A percentile compares a stretch with the other conserved stretches of the same genome.
Conservation (phyloP, 306 rosid species). For the Cercis canadensis region DNA sequence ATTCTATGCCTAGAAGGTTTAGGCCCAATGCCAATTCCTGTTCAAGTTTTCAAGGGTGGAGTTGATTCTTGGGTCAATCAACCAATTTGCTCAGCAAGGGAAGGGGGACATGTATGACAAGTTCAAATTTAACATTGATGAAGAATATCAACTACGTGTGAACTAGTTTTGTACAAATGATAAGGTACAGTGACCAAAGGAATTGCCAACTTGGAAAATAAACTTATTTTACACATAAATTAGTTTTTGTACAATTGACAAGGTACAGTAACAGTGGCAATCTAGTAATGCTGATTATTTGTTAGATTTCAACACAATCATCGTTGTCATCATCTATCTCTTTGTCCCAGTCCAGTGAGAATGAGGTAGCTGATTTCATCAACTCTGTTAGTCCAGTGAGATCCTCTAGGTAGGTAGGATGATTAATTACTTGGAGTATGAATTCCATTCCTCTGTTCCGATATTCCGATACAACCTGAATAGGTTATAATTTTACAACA, state of each 20-base stretch:
- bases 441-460: constrained; percentile 73
- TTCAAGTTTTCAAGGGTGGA: no score
- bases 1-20: no score
- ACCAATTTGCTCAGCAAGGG: no score
- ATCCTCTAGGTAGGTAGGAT: constrained; percentile 93
- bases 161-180: constrained; percentile 46
- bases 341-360: constrained; percentile 74
- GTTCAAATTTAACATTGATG: background rate
- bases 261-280: background rate
- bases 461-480: constrained; percentile 86
- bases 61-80: no score
- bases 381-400: constrained; percentile 91
- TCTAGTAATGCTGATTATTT: background rate
- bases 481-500: constrained; percentile 24
- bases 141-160: constrained; percentile 7
- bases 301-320: constrained; percentile 71
- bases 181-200: background rate
- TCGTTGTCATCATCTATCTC: constrained; percentile 62
- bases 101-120: background rate
- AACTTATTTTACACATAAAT: constrained; percentile 1
- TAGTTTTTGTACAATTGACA: constrained; percentile 40
- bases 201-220: constrained; percentile 1
- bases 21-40: no score
- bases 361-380: constrained; percentile 81
- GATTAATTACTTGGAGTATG: constrained; percentile 84